These are phyloP conservation scores for Termitomyces bulborhizus DNA, from an alignment of 768 basidiomycete genomes.

Conservation along the genomic window DNA sequence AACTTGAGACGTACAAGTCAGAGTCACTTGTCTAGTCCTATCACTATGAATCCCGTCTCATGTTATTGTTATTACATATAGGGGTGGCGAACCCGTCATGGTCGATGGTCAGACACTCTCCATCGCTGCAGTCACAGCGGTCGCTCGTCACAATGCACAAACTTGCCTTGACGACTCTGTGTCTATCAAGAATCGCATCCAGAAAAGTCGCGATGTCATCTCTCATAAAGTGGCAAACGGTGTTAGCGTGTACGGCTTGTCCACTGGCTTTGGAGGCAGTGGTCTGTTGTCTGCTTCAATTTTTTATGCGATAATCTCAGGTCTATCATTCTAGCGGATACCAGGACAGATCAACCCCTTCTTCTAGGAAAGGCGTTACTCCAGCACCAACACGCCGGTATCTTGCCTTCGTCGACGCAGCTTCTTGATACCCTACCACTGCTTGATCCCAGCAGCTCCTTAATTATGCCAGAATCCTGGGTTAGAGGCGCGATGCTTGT, in stretches of 20 bases:
- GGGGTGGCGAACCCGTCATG: slow-evolving; percentile 40
- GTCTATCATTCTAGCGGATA: slow-evolving; percentile 47
- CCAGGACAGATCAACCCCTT: slow-evolving; percentile 60
- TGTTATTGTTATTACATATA: slow-evolving; percentile 14
- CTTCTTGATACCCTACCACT: slow-evolving; percentile 51
- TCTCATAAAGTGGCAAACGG: slow-evolving; percentile 60
- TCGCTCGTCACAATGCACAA: slow-evolving; percentile 38
- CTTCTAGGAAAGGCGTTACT: slow-evolving; percentile 60
- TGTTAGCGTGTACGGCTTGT: slow-evolving; percentile 76
- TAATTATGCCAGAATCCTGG: slow-evolving; percentile 83
- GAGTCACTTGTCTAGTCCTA: slow-evolving; percentile 7
- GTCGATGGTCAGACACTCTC: slow-evolving; percentile 54
- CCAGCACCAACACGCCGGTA: slow-evolving; percentile 69
- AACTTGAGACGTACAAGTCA: slow-evolving; percentile 53
- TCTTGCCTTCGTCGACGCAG: slow-evolving; percentile 51
- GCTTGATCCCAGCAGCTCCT: slow-evolving; percentile 57
- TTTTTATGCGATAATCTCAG: background rate
- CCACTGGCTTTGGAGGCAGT: slow-evolving; percentile 75
- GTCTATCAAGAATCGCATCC: slow-evolving; percentile 39
- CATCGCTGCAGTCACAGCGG: slow-evolving; percentile 49
- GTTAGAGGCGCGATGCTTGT: slow-evolving; percentile 76
- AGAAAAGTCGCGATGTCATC: slow-evolving; percentile 61
- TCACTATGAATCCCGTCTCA: background rate
- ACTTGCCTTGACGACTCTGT: slow-evolving; percentile 23
- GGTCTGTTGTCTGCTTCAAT: slow-evolving; percentile 28